Evolutionary conservation across 1,139 yeast species (phyloP), one percentile per base, ranked within the genome.

Genomic region (Candida neerlandica): DNA sequence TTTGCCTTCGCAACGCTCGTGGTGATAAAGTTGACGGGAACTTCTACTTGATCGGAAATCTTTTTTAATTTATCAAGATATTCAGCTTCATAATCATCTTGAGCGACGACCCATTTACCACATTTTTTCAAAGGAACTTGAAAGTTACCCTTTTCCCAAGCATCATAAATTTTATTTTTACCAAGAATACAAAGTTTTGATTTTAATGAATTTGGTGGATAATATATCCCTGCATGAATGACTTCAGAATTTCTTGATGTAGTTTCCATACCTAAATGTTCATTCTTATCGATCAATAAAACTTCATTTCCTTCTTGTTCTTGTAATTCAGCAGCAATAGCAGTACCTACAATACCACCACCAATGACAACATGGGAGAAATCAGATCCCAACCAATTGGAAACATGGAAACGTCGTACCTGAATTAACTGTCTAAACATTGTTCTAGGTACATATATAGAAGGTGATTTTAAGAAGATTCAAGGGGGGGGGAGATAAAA

Each of bases 21-120:
- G 0, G 84, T 61, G 0, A 89, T 64, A 62, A 86, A 78, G 26
- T 79, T 77, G 0, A 87, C 81, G 0, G 89, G 86, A 0, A 91
- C 82, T 2, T 73, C 80, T 26, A 84, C 63, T 11, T 65, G 64
- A n/a, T 77, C 70, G 3, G 86, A 80, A 47, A 78, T 77, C n/a
- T 65, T 62, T 55, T 79, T 77, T 54, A 91, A 60, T 23, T 69
- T 64, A 39, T 81, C 77, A 40, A 90, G 70, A 57, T 81, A 83
- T 40, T 82, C 84, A 40, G 72, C 77, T 58, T 91, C 92, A 1
- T 56, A 58, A 14, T 83, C 89, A 48, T 76, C 74, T 63, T 90
- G 96, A 0, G 97, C 96, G 12, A 91, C 91, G 5, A 91, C 70
- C 91, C 96, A 87, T 63, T 91, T 91, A 5, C 97, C 97, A 69